These are phyloP conservation scores for Cryomyces antarcticus DNA, from an alignment of 495 filamentous ascomycete species.

Conservation along the genomic window DNA sequence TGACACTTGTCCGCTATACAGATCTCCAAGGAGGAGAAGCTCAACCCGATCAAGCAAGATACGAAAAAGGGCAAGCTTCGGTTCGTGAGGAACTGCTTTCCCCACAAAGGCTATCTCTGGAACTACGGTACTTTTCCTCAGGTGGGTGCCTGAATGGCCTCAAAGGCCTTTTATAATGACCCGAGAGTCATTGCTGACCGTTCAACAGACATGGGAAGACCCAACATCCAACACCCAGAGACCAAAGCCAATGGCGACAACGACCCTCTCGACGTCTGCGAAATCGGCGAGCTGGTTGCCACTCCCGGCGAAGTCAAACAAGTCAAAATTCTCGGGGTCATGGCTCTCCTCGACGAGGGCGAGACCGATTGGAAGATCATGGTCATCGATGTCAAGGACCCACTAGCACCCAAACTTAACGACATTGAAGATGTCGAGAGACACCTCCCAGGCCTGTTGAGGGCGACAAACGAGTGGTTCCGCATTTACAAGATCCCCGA, in stretches of 20 bases:
- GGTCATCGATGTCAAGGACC: slow-evolving; percentile 96
- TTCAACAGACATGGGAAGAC: slow-evolving; percentile 85
- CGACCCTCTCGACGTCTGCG: slow-evolving; percentile 97
- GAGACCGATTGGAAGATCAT: slow-evolving; percentile 99
- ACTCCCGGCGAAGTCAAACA: slow-evolving; percentile 94
- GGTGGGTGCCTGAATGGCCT: slow-evolving; percentile 25
- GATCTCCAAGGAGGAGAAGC: slow-evolving; percentile 93
- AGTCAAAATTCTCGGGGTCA: slow-evolving; percentile 97
- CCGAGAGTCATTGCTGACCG: too few relatives aligned
- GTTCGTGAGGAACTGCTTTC: slow-evolving; percentile 99
- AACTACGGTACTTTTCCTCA: slow-evolving; percentile 99
- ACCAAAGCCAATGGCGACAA: slow-evolving; percentile 99
- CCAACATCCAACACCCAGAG: slow-evolving; percentile 84
- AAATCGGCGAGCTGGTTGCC: slow-evolving; percentile 94
- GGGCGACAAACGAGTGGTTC: slow-evolving; percentile 99
- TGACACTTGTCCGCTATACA: slow-evolving; percentile 13
- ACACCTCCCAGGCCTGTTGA: slow-evolving; percentile 87
- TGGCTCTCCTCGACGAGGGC: slow-evolving; percentile 97
- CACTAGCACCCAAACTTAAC: slow-evolving; percentile 86
- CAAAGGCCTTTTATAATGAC: too few relatives aligned
- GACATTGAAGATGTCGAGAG: slow-evolving; percentile 98
- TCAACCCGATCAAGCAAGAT: slow-evolving; percentile 94
- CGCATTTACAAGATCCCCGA: slow-evolving; percentile 99
- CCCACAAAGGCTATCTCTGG: slow-evolving; percentile 99
- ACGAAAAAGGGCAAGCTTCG: slow-evolving; percentile 83